Conservation (phyloP, 2,329 filamentous ascomycete genomes). For the Fusarium anguioides region DNA sequence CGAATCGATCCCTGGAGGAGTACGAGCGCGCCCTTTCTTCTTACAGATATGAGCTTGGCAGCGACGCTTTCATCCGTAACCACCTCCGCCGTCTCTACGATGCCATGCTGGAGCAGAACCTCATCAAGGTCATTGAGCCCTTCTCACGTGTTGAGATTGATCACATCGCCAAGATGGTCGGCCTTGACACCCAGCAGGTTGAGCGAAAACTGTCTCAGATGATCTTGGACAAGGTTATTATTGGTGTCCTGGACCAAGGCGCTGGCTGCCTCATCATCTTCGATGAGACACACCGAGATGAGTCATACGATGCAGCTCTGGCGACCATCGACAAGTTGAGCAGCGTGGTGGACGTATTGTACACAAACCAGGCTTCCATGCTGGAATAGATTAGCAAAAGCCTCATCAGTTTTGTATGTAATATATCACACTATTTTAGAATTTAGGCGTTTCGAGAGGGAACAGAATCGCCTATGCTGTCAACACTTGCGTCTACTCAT, state of each 20-base stretch:
- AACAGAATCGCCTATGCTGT: conserved; percentile 41
- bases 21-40: conserved; percentile 92
- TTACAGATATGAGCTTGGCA: conserved; percentile 93
- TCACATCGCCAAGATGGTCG: conserved; percentile 97
- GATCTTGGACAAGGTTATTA: conserved; percentile 99
- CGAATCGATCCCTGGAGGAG: conserved; percentile 94
- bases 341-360: conserved; percentile 96
- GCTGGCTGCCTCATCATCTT: conserved; percentile 98
- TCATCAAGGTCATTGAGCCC: conserved; percentile 99
- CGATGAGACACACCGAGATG: conserved; percentile 93
- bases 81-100: conserved; percentile 96
- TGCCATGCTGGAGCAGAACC: conserved; percentile 98
- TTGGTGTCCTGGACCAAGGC: conserved; percentile 96
- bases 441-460: conserved; percentile 47
- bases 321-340: conserved; percentile 97
- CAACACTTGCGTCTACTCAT: conserved; percentile 20
- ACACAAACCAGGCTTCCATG: conserved; percentile 96
- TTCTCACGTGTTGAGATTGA: conserved; percentile 97
- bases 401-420: conserved; percentile 45
- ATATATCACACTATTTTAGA: conserved; percentile 47
- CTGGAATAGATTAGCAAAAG: conserved; percentile 73
- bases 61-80: conserved; percentile 95
- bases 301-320: conserved; percentile 92
- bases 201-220: conserved; percentile 99
- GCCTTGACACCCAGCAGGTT: conserved; percentile 93